Conservation (phyloP, 768 basidiomycete species). For the Suillus hirtellus region DNA sequence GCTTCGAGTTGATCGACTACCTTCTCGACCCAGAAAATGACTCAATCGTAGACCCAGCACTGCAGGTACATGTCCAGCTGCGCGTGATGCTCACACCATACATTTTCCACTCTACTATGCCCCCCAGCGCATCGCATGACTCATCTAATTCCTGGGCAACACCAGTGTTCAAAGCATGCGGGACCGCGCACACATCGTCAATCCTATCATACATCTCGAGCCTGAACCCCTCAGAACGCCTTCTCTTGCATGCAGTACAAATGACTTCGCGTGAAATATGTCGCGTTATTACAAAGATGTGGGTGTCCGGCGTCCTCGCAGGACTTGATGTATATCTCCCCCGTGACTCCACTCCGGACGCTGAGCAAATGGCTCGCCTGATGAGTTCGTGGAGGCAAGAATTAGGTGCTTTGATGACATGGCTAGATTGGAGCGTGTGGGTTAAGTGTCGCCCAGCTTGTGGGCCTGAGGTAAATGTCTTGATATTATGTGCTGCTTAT, state of each 20-base stretch:
- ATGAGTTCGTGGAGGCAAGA: conserved; percentile 36
- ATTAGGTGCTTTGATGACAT: conserved; percentile 40
- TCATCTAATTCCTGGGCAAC: conserved; percentile 11
- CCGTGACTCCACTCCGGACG: background rate
- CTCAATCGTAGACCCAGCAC: conserved; percentile 6
- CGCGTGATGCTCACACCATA: conserved; percentile 22
- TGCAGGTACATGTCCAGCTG: conserved; percentile 20
- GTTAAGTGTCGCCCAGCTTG: conserved; percentile 48
- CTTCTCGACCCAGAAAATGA: conserved; percentile 29
- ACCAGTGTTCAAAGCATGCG: conserved; percentile 16
- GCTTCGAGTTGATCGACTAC: conserved; percentile 42
- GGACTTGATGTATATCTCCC: conserved; percentile 10
- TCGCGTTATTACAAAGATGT: conserved; percentile 22
- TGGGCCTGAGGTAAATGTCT: conserved; percentile 39
- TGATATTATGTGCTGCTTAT: background rate
- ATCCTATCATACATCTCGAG: background rate
- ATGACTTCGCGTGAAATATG: conserved; percentile 23
- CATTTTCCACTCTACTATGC: conserved; percentile 4
- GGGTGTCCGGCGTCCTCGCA: conserved; percentile 20
- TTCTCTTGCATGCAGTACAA: conserved; percentile 17
- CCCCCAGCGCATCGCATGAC: background rate
- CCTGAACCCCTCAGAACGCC: conserved; percentile 18
- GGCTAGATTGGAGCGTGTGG: conserved; percentile 59
- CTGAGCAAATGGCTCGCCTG: conserved; percentile 14
- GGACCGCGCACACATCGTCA: conserved; percentile 16